Evolutionary conservation across 768 basidiomycete species (phyloP), one percentile per base, ranked within the genome.

Genomic region (Chalciporus chontae): DNA sequence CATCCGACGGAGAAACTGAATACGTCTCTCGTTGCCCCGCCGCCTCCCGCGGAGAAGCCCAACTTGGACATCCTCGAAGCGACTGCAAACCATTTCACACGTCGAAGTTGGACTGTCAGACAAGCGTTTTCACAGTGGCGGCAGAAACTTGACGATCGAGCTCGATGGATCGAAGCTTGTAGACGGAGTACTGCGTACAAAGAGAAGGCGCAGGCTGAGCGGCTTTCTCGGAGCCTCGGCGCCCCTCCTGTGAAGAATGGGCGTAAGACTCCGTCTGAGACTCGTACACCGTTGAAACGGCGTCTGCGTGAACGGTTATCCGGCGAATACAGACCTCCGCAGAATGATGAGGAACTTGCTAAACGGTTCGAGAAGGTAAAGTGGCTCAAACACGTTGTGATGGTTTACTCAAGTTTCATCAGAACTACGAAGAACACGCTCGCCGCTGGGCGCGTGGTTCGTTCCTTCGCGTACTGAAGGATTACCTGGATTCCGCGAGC

Each of bases 351-450:
- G 52, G 81, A 81, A 29, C 73, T 88, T 44, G 83, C 79, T 13
- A 75, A 65, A 63, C 75, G 84, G 48, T 77, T 87, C 58, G 80
- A 80, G 73, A 80, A 87, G 80, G 88, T 87, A 68, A 48, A 15
- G 8, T 4, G 17, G 32, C 1, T 11, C 8, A 13, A 13, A 37
- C n/a, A 5, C 26, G 31, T 24, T 32, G 14, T 45, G 5, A 15
- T 27, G 15, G 13, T 36, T 21, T 27, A 53, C 48, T 59, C 50
- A 56, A 40, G 39, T 26, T 54, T 52, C 24, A 29, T 54, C 63
- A 90, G 87, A 90, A 88, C 56, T 79, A 84, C 50, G 77, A 79
- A 66, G 83, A 85, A 51, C 81, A 87, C 51, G 77, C 81, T 54
- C 77, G 75, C 11, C 80, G 88, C 34, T 92, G 90, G 90, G 80